A percentile compares a stretch with the other conserved stretches of the same genome.
Conservation (phyloP, 495 filamentous ascomycete genomes). For the Pseudoneurospora amorphoporcata region DNA sequence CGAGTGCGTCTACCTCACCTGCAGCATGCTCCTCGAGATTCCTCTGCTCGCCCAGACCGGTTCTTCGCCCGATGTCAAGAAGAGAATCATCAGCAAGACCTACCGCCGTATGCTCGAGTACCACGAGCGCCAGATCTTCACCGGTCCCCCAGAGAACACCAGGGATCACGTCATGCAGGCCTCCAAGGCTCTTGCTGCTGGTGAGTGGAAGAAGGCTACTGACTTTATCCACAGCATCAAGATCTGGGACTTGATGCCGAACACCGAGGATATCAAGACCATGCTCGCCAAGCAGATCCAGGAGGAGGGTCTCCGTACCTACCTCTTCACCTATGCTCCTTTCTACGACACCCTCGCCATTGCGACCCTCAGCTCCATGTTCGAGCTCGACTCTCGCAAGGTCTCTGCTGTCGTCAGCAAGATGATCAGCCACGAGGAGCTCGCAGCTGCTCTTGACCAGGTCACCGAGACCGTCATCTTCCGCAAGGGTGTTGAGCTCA, state of each 20-base stretch:
- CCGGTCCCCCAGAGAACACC: slow-evolving; percentile 94
- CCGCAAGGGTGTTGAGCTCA: slow-evolving; percentile 97
- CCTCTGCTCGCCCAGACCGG: slow-evolving; percentile 93
- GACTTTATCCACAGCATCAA: slow-evolving; percentile 93
- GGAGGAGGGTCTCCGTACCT: slow-evolving; percentile 94
- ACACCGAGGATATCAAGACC: slow-evolving; percentile 80
- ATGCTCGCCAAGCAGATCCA: slow-evolving; percentile 98
- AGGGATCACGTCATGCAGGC: slow-evolving; percentile 98
- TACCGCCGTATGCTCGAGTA: slow-evolving; percentile 99
- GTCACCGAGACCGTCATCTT: slow-evolving; percentile 97
- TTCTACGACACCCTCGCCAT: slow-evolving; percentile 97
- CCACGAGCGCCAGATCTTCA: slow-evolving; percentile 98
- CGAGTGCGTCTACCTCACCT: slow-evolving; percentile 96
- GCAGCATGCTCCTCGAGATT: slow-evolving; percentile 97
- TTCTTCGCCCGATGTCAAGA: slow-evolving; percentile 91
- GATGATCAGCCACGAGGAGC: slow-evolving; percentile 99
- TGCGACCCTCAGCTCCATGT: slow-evolving; percentile 79
- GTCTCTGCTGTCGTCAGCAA: slow-evolving; percentile 91
- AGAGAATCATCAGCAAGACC: slow-evolving; percentile 97
- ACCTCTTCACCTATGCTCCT: slow-evolving; percentile 98
- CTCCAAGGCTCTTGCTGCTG: slow-evolving; percentile 88
- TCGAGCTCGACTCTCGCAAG: slow-evolving; percentile 84
- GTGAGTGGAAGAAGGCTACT: slow-evolving; percentile 95
- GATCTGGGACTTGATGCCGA: slow-evolving; percentile 96
- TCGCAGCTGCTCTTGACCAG: slow-evolving; percentile 92